Conservation (phyloP, 768 basidiomycete genomes). For the Auricularia cornea region DNA sequence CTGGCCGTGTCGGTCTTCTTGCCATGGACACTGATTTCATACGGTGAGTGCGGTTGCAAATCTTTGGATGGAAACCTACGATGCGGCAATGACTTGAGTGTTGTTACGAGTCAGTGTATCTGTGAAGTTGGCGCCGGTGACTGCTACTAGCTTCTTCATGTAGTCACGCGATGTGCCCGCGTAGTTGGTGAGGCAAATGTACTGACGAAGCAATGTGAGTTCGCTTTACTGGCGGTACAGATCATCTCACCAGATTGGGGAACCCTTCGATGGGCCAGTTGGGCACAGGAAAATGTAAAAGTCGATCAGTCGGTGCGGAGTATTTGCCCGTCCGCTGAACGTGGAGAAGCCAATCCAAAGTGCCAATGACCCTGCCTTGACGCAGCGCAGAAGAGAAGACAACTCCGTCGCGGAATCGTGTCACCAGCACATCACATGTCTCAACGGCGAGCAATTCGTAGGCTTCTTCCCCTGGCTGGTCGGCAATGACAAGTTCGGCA, state of each 20-base stretch:
- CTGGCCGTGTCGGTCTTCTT: constrained; percentile 65
- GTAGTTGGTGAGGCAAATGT: constrained; percentile 83
- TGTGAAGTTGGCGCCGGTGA: constrained; percentile 74
- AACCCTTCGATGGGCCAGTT: constrained; percentile 52
- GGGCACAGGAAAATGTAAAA: constrained; percentile 81
- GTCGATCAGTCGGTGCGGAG: constrained; percentile 57
- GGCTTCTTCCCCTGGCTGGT: constrained; percentile 19
- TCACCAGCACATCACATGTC: constrained; percentile 61
- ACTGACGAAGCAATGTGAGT: constrained; percentile 37
- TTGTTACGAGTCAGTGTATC: constrained; percentile 72
- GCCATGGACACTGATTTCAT: constrained; percentile 22
- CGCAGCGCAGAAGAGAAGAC: constrained; percentile 58
- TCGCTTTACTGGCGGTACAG: background rate
- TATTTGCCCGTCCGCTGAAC: constrained; percentile 57
- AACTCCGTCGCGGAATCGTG: constrained; percentile 56
- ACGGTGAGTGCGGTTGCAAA: too few relatives aligned
- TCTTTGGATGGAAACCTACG: too few relatives aligned
- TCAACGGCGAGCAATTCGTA: constrained; percentile 25
- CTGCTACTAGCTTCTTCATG: constrained; percentile 68
- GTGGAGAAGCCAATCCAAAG: constrained; percentile 75
- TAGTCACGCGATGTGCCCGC: constrained; percentile 82
- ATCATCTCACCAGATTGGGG: constrained; percentile 43
- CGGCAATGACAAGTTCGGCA: constrained; percentile 35
- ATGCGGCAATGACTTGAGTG: constrained; percentile 75
- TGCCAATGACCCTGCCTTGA: constrained; percentile 58